Base-by-base conservation (phyloP, 148 eudicot genomes). In the Salicornia ramosissima region DNA sequence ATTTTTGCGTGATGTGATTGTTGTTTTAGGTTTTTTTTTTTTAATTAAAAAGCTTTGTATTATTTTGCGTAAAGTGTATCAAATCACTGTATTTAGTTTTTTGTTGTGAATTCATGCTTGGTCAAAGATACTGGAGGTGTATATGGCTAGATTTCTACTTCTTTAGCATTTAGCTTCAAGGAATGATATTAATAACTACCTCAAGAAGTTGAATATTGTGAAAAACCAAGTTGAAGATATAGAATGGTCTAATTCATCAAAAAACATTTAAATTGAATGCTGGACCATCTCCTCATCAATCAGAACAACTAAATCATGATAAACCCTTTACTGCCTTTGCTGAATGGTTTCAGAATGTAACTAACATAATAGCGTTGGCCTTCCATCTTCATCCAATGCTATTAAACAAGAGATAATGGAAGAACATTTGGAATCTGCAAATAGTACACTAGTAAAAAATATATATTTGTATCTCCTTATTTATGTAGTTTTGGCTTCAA, bases 261-360 rank as follows among this genome's bases (percentile, higher is more conserved):
- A 75, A n/a, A 70, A 77, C 74, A 57, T 78, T 68, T 70, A 83
- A 71, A 64, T 75, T 76, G 70, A 72, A 26, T 75, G 79, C 71
- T 51, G 75, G 73, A 36, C 63, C 75, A 40, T 76, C 80, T 33
- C 69, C 82, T 39, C 71, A 72, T 39, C 18, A 49, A 18, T 74
- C 83, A 10, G 74, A 74, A 66, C 50, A 46, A 24, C 67, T 24
- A 0, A 76, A 85, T 64, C 69, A 80, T 31, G 71, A 74, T 42
- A 88, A 88, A 76, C 83, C 90, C 72, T 80, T 86, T 59, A 75
- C 86, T 12, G 74, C 85, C 53, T 50, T 93, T 63, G 79, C 91
- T 0, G 98, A 90, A 33, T 93, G 98, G 96, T 83, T 93, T 69
- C 82, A 88, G 51, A 84, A 88, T 43, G 88, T 93, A 31, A 81